Conservation (phyloP, 148 eudicot genomes). For the Rhododendron vialii region DNA sequence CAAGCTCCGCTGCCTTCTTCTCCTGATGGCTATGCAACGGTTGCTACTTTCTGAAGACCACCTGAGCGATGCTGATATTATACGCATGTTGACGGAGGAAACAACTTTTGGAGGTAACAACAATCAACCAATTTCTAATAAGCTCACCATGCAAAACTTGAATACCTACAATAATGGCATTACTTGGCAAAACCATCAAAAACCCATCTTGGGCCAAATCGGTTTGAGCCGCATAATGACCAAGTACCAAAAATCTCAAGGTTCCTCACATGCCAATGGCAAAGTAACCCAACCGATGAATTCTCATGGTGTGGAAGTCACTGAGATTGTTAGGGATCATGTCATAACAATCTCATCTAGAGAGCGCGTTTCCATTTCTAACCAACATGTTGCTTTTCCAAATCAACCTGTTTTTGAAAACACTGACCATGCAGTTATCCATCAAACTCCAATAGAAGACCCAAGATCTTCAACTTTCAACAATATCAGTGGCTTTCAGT, state of each 20-base stretch:
- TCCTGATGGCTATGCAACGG: not conserved
- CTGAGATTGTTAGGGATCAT: not conserved
- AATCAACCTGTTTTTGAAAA: not conserved
- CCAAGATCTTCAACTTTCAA: not conserved
- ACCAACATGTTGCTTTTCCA: not conserved
- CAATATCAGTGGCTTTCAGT: not conserved
- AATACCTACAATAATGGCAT: not conserved
- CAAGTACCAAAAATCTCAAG: not conserved
- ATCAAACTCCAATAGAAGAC: not conserved
- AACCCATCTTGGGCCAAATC: not conserved
- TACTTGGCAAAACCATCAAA: not conserved
- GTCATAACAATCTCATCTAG: not conserved
- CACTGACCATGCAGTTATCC: not conserved
- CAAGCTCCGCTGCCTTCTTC: not conserved
- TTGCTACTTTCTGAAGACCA: not conserved
- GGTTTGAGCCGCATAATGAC: not conserved
- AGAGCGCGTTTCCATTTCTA: not conserved
- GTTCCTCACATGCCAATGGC: not conserved
- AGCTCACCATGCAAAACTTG: not conserved
- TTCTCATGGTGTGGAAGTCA: not conserved
- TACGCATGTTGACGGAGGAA: not conserved
- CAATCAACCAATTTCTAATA: not conserved
- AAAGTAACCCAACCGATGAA: not conserved
- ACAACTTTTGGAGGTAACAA: constrained; percentile 6
- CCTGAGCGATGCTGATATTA: not conserved